phyloP scores from a whole-genome alignment of 1,139 yeast genomes.

The Eremothecium coryli region DNA sequence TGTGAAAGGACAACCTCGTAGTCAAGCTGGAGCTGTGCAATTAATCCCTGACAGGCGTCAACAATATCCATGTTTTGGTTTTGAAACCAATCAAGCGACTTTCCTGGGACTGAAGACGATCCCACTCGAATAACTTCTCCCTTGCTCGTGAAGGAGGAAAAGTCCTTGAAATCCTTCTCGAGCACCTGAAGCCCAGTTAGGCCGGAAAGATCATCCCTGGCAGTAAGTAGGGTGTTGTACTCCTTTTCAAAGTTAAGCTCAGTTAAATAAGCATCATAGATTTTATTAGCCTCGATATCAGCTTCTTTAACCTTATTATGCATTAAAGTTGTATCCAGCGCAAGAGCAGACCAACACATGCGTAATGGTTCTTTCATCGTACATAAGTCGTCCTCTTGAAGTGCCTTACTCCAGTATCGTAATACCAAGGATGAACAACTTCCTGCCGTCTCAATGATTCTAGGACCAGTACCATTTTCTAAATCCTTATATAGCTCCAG shows the following conservation, averaged over 20 bases:
- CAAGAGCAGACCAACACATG: slow-evolving; percentile 55
- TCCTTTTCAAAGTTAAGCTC: slow-evolving; percentile 21
- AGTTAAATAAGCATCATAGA: slow-evolving; percentile 29
- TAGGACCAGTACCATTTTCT: slow-evolving; percentile 37
- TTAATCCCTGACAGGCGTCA: slow-evolving; percentile 34
- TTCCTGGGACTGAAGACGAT: slow-evolving; percentile 66
- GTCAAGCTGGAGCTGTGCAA: slow-evolving; percentile 39
- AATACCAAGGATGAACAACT: slow-evolving; percentile 73
- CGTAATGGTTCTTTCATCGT: slow-evolving; percentile 34
- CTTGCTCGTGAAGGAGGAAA: slow-evolving; percentile 36
- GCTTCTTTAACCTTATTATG: slow-evolving; percentile 46
- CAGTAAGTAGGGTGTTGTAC: slow-evolving; percentile 38
- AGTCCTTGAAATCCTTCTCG: slow-evolving; percentile 77
- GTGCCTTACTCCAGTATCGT: slow-evolving; percentile 41
- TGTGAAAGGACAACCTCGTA: slow-evolving; percentile 56
- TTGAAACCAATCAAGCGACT: slow-evolving; percentile 51
- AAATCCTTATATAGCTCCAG: slow-evolving; percentile 39
- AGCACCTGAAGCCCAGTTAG: slow-evolving; percentile 52
- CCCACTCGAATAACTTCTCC: slow-evolving; percentile 41
- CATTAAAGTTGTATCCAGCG: slow-evolving; percentile 65
- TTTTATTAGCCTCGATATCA: slow-evolving; percentile 41
- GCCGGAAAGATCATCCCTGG: slow-evolving; percentile 57
- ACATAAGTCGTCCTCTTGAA: slow-evolving; percentile 16
- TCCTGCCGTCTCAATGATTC: slow-evolving; percentile 55
- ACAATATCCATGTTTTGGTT: slow-evolving; percentile 34